These are phyloP conservation scores for Pseudogymnoascus sp. DNA, from an alignment of 2,329 filamentous ascomycete genomes.

Conservation along the genomic window DNA sequence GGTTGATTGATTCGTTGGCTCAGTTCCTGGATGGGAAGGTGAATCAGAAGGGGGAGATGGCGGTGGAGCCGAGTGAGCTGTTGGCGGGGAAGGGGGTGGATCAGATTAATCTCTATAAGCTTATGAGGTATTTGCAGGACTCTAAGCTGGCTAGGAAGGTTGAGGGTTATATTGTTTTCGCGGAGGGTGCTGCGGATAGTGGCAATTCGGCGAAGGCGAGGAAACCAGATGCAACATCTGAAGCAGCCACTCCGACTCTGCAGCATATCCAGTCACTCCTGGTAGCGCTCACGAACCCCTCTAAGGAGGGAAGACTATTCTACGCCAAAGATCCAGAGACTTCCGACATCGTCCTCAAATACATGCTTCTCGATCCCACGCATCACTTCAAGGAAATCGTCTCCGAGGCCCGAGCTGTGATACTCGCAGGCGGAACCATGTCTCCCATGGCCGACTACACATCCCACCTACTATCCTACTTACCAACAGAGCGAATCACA, in stretches of 20 bases:
- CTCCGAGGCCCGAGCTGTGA: conserved; percentile 74
- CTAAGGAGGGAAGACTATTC: conserved; percentile 61
- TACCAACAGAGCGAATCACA: conserved; percentile 55
- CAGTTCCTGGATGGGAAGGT: conserved; percentile 53
- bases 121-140: conserved; percentile 80
- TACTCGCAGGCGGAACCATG: conserved; percentile 94
- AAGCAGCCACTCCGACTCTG: conserved; percentile 26
- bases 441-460: conserved; percentile 90
- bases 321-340: conserved; percentile 39
- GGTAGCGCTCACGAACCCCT: conserved; percentile 76
- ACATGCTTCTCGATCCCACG: conserved; percentile 84
- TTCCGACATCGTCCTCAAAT: conserved; percentile 60
- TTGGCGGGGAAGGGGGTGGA: conserved; percentile 82
- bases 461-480: conserved; percentile 74
- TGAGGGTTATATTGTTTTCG: conserved; percentile 71
- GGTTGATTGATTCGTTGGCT: conserved; percentile 72
- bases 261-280: conserved; percentile 62
- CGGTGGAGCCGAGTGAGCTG: conserved; percentile 63
- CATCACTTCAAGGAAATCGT: conserved; percentile 87
- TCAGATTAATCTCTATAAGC: conserved; percentile 87
- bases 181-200: conserved; percentile 33
- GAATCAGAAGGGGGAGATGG: conserved; percentile 49
- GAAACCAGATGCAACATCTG: conserved; percentile 8
- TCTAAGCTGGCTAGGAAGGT: conserved; percentile 93
- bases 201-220: conserved; percentile 14